Evolutionary conservation across 495 filamentous ascomycete species (phyloP).

Genomic region (Penicillium flavigenum): DNA sequence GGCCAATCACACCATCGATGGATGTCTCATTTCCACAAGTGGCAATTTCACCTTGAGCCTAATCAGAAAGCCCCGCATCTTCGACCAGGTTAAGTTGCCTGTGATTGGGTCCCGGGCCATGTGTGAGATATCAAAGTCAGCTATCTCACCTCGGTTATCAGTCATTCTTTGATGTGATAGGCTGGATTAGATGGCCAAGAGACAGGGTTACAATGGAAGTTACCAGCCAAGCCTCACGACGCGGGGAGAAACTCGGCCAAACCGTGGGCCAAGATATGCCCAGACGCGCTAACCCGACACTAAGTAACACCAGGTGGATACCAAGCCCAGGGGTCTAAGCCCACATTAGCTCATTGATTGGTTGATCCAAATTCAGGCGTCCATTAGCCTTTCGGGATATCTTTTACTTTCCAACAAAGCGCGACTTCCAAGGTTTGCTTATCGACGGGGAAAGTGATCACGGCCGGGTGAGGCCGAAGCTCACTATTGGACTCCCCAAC

Average conservation of each 20-base stretch:
- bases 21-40: neutral
- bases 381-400: slow-evolving; percentile 13
- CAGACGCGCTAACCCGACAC: neutral
- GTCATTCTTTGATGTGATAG: neutral
- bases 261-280: neutral
- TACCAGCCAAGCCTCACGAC: slow-evolving; percentile 11
- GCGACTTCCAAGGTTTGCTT: neutral
- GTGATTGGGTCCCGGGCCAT: neutral
- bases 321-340: neutral
- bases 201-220: slow-evolving; percentile 8
- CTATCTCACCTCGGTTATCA: slow-evolving; percentile 12
- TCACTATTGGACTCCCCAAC: neutral
- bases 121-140: neutral
- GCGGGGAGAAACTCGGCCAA: slow-evolving; percentile 8
- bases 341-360: slow-evolving; percentile 6
- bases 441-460: neutral
- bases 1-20: neutral
- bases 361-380: slow-evolving; percentile 12
- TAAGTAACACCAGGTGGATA: neutral
- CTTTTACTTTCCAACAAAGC: slow-evolving; percentile 3
- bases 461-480: slow-evolving; percentile 7
- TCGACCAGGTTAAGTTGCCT: neutral
- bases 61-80: neutral
- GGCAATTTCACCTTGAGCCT: slow-evolving; percentile 7
- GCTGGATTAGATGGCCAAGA: neutral